Evolutionary conservation across 768 basidiomycete species (phyloP).

Genomic region (Termitomyces sp.): DNA sequence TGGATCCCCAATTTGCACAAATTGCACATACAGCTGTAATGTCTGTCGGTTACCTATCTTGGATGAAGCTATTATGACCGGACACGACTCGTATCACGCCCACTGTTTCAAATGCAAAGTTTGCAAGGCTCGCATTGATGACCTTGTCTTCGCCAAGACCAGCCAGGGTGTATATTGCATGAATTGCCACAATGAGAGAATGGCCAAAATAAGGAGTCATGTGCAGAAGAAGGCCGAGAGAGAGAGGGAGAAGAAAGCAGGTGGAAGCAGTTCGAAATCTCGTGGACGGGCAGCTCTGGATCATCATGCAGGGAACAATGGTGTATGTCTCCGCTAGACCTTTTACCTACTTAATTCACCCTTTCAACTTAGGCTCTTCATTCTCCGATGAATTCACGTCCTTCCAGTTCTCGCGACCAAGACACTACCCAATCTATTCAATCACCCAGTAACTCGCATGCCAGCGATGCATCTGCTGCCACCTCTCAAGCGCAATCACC

Average conservation of each 20-base stretch:
- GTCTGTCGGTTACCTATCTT: slow-evolving; percentile 92
- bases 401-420: slow-evolving; percentile 17
- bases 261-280: slow-evolving; percentile 34
- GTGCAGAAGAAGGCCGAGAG: slow-evolving; percentile 81
- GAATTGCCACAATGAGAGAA: slow-evolving; percentile 97
- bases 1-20: slow-evolving; percentile 93
- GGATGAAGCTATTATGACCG: slow-evolving; percentile 99
- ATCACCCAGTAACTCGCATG: slow-evolving; percentile 24
- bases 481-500: slow-evolving; percentile 12
- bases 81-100: slow-evolving; percentile 97
- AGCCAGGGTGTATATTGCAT: slow-evolving; percentile 98
- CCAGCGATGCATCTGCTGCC: slow-evolving; percentile 32
- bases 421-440: slow-evolving; percentile 11
- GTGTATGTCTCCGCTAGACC: slow-evolving; percentile 28
- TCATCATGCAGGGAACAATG: slow-evolving; percentile 30
- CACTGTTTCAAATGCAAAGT: slow-evolving; percentile 98
- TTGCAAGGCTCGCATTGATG: slow-evolving; percentile 92
- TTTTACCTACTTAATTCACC: not conserved
- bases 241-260: slow-evolving; percentile 40
- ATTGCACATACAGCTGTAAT: slow-evolving; percentile 93
- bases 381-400: slow-evolving; percentile 7
- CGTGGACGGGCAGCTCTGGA: slow-evolving; percentile 34
- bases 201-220: slow-evolving; percentile 87
- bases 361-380: not conserved
- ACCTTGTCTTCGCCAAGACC: slow-evolving; percentile 97